A percentile compares a stretch with the other conserved stretches of the same genome.
Conservation (phyloP, 2,329 filamentous ascomycete species). For the Tolypocladium nubicola region DNA sequence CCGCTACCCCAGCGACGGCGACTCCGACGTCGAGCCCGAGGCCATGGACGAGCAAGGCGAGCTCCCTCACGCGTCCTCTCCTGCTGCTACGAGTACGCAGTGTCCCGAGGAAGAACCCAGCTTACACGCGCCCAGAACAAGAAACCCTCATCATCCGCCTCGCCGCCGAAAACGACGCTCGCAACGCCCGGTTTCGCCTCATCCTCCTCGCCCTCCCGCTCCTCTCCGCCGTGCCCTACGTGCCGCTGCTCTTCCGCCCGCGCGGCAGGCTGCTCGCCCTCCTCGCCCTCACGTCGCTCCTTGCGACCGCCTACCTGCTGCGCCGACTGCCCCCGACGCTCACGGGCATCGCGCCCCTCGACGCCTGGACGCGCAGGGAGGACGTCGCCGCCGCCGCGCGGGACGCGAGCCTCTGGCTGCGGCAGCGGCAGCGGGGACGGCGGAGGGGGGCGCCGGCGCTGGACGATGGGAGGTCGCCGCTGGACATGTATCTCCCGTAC, state of each 20-base stretch:
- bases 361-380: slow-evolving; percentile 26
- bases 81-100: too few species aligned
- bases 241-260: slow-evolving; percentile 23
- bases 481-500: slow-evolving; percentile 48
- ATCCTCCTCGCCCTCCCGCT: slow-evolving; percentile 51
- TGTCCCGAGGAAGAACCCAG: too few species aligned
- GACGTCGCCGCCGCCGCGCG: slow-evolving; percentile 9
- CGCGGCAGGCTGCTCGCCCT: slow-evolving; percentile 34
- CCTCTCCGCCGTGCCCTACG: slow-evolving; percentile 43
- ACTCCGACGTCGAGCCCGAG: slow-evolving; percentile 40
- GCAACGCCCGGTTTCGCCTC: slow-evolving; percentile 47
- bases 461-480: slow-evolving; percentile 25
- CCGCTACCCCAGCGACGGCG: slow-evolving; percentile 56
- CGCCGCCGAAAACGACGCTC: slow-evolving; percentile 40
- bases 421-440: slow-evolving; percentile 4
- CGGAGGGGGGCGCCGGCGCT: slow-evolving; percentile 7
- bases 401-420: slow-evolving; percentile 1
- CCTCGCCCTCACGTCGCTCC: slow-evolving; percentile 52
- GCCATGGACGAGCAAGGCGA: slow-evolving; percentile 68
- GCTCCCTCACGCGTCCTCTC: background rate
- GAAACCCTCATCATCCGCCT: slow-evolving; percentile 50
- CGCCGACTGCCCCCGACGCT: slow-evolving; percentile 40
- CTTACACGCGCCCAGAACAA: slow-evolving; percentile 37
- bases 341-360: slow-evolving; percentile 42
- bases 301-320: slow-evolving; percentile 51